Conservation (phyloP, 768 basidiomycete species). For the Pleurotus salmoneostramineus region DNA sequence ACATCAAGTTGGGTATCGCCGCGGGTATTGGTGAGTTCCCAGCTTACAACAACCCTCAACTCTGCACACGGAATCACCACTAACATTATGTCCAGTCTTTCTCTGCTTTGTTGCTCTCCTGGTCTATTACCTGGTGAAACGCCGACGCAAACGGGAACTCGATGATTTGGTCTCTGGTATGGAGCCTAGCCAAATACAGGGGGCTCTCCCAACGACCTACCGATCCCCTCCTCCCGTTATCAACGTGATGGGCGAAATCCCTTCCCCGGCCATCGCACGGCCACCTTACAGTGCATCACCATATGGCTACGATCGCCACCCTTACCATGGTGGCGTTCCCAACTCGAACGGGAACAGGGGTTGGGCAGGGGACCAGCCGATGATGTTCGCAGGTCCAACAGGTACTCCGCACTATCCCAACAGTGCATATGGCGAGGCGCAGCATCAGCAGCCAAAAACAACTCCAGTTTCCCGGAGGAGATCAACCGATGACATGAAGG, state of each 20-base stretch:
- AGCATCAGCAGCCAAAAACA: background rate
- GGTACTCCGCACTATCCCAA: slow-evolving; percentile 6
- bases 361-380: background rate
- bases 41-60: background rate
- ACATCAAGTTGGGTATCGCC: slow-evolving; percentile 1
- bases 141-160: background rate
- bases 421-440: background rate
- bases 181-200: slow-evolving; percentile 5
- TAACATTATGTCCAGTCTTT: background rate
- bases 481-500: slow-evolving; percentile 1
- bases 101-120: background rate
- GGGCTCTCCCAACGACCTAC: slow-evolving; percentile 1
- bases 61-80: background rate
- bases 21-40: background rate
- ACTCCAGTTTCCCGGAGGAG: background rate
- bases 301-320: background rate
- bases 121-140: background rate
- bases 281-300: slow-evolving; percentile 4
- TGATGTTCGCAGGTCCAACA: slow-evolving; percentile 5
- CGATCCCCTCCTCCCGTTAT: background rate
- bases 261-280: background rate
- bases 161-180: slow-evolving; percentile 3
- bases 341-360: background rate
- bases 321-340: background rate
- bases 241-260: background rate